Conservation (phyloP, 768 basidiomycete genomes). For the Trametes cinnabarina region DNA sequence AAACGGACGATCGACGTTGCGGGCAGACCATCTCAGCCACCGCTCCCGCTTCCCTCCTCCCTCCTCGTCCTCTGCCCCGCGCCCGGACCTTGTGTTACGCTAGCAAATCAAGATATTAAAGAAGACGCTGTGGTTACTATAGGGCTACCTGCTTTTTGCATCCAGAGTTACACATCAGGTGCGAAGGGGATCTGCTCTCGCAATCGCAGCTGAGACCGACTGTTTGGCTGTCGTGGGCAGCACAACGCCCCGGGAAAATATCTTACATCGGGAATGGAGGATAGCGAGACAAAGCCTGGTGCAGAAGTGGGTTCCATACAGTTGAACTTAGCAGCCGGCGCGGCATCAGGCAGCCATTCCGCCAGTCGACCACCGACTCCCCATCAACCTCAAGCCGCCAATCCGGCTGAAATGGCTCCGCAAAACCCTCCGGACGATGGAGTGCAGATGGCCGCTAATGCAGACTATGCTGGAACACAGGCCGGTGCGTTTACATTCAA, state of each 20-base stretch:
- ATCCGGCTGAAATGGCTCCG: not conserved
- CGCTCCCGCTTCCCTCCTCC: slow-evolving; percentile 2
- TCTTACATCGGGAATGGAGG: not conserved
- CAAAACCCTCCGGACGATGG: not conserved
- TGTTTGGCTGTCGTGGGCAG: not conserved
- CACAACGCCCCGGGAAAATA: not conserved
- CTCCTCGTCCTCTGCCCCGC: too few species aligned
- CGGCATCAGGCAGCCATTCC: not conserved
- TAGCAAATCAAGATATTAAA: too few species aligned
- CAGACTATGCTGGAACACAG: not conserved
- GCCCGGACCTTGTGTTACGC: too few species aligned
- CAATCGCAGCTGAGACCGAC: slow-evolving; percentile 1
- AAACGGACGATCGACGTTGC: slow-evolving; percentile 9
- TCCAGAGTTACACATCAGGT: too few species aligned
- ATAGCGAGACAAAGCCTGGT: not conserved
- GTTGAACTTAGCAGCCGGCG: not conserved
- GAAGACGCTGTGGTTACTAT: too few species aligned
- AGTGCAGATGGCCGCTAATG: not conserved
- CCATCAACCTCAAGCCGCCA: not conserved
- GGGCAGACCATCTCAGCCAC: slow-evolving; percentile 13
- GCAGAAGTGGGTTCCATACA: not conserved
- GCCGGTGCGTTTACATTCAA: not conserved
- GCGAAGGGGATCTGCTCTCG: not conserved
- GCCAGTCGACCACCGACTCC: slow-evolving; percentile 2
- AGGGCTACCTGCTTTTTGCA: too few species aligned